A percentile compares a stretch with the other conserved stretches of the same genome.
Evolutionary conservation across 2,329 filamentous ascomycete species (phyloP).

Genomic region (Rugonectria rugulosa): DNA sequence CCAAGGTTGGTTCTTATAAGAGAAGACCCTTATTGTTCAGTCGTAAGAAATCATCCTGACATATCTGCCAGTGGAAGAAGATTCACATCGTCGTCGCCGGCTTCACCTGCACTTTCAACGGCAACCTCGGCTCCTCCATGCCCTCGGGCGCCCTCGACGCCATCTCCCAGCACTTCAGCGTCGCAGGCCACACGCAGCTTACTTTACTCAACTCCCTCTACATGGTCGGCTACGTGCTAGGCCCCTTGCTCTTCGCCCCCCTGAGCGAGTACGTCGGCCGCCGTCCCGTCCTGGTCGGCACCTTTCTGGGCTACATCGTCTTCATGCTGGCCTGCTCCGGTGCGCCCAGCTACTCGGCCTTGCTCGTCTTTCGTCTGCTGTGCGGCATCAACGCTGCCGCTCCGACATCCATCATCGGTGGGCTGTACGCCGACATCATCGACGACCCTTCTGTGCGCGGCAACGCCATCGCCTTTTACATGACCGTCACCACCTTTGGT

Average conservation of each 20-base stretch:
- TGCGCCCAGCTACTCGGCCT: conserved; percentile 50
- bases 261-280: conserved; percentile 46
- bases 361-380: conserved; percentile 52
- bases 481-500: conserved; percentile 43
- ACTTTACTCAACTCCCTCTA: conserved; percentile 47
- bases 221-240: conserved; percentile 46
- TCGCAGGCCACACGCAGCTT: conserved; percentile 38
- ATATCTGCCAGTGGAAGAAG: conserved; percentile 37
- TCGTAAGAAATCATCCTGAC: no score
- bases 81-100: conserved; percentile 45
- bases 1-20: conserved; percentile 33
- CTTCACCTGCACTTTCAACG: conserved; percentile 47
- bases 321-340: conserved; percentile 48
- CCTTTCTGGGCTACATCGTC: conserved; percentile 44
- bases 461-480: conserved; percentile 45
- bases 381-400: conserved; percentile 45
- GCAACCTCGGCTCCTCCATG: conserved; percentile 47
- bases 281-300: conserved; percentile 43
- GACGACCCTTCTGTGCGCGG: conserved; percentile 43
- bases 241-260: conserved; percentile 45
- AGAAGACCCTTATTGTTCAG: no score
- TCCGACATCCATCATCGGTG: conserved; percentile 44
- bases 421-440: conserved; percentile 45
- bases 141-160: conserved; percentile 47
- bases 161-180: conserved; percentile 40